Base-by-base conservation (phyloP, 1,284 basidiomycete species). In the Malassezia brasiliensis region DNA sequence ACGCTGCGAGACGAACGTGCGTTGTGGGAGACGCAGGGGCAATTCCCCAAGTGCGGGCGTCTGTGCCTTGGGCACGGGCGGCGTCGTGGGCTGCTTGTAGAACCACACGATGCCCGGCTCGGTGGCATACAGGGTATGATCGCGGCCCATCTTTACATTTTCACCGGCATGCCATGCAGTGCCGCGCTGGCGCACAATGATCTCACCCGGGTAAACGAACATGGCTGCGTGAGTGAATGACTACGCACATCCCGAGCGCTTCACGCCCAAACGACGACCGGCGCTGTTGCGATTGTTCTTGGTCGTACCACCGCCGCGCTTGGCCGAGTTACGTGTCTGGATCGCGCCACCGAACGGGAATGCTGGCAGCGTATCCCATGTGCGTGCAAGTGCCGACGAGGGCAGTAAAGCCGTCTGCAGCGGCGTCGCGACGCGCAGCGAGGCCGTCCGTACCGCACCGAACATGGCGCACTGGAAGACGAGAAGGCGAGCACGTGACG, bases 261-360 rank as follows among this genome's bases (percentile, higher is more conserved):
- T 74, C 50, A 71, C 66, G 53, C 72, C 72, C 15, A 74, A 57
- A 30, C 72, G 63, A 56, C 68, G 69, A 61, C 72, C 71, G 25
- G 67, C 61, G 47, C 67, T 70, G 57, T 73, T 74, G 36, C 71
- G 59, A 56, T 69, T 70, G 63, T 74, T 74, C 63, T 73, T 72
- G 22, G 72, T 67, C 12, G 65, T 65, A 52, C 72, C 72, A 50
- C 71, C 70, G 12, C 69, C 72, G 31, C 71, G 62, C 62, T 74
- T 74, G 41, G 72, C 68, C 41, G 72, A 73, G 60, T 74, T 72
- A 56, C 72, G 65, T 10, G 66, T 68, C 56, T 74, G 72, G 22
- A 73, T 60, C 9, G 66, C 62, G n/a, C 53, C 66, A 36, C 64
- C 69, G 42, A 69, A 71, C 2, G 64, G 39, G 35, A 73, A 71